Evolutionary conservation across 176 grass and related monocot genomes (phyloP).

Genomic region (sorghum (Sorghum bicolor)): DNA sequence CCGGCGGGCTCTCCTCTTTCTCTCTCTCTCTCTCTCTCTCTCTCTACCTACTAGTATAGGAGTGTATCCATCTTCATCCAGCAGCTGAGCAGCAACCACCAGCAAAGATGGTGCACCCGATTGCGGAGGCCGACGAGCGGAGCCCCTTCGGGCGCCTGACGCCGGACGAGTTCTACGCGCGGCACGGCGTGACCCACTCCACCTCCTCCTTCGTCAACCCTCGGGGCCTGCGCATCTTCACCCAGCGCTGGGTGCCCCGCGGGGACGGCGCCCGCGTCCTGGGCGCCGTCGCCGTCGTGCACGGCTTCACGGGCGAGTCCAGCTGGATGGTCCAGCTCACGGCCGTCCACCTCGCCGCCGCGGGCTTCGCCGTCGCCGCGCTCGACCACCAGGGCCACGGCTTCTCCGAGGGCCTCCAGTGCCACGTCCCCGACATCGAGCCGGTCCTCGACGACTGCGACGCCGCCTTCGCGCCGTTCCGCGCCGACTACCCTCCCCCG

Average conservation of each 20-base stretch:
- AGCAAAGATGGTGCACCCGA: slow-evolving; percentile 47
- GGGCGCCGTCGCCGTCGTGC: slow-evolving; percentile 59
- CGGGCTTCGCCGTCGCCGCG: slow-evolving; percentile 73
- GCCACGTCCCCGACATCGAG: slow-evolving; percentile 66
- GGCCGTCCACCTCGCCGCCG: slow-evolving; percentile 66
- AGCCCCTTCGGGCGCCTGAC: slow-evolving; percentile 55
- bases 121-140: slow-evolving; percentile 77
- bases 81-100: no score
- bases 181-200: slow-evolving; percentile 61
- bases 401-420: slow-evolving; percentile 64
- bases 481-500: slow-evolving; percentile 59
- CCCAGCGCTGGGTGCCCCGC: slow-evolving; percentile 65
- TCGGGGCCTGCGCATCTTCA: slow-evolving; percentile 64
- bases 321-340: slow-evolving; percentile 72
- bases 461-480: slow-evolving; percentile 73
- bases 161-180: slow-evolving; percentile 70
- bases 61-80: no score
- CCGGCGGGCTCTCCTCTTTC: no score
- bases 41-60: no score
- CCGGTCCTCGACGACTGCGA: slow-evolving; percentile 81
- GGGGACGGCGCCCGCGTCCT: slow-evolving; percentile 16
- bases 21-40: no score
- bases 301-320: slow-evolving; percentile 83
- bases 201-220: slow-evolving; percentile 75
- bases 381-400: slow-evolving; percentile 93